phyloP scores from a whole-genome alignment of 1,284 basidiomycete species.

The Rhodotorula sp. region DNA sequence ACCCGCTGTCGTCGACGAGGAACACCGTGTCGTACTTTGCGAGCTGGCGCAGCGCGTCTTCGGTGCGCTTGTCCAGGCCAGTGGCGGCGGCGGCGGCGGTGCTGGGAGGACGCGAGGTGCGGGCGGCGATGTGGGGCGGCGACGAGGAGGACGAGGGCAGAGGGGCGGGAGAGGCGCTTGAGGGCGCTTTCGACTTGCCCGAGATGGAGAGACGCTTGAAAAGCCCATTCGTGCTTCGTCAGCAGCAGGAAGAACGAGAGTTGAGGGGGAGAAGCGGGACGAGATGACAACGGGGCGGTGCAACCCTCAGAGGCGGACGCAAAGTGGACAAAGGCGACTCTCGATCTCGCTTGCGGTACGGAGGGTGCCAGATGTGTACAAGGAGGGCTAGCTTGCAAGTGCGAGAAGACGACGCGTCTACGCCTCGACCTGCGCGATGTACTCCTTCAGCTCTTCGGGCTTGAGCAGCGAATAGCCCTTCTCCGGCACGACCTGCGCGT shows the following conservation, averaged over 20 bases:
- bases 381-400: not conserved
- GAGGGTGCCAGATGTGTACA: not conserved
- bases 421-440: conserved; percentile 53
- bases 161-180: not conserved
- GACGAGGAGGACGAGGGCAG: not conserved
- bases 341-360: not conserved
- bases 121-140: not conserved
- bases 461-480: conserved; percentile 81
- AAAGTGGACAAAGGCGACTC: not conserved
- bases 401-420: not conserved
- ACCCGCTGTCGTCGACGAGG: conserved; percentile 9
- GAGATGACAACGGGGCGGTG: not conserved
- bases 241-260: not conserved
- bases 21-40: conserved; percentile 20
- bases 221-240: not conserved
- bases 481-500: conserved; percentile 65
- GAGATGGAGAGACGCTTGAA: not conserved
- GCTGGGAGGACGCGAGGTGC: too few species aligned
- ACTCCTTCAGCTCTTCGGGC: conserved; percentile 71
- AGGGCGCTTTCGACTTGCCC: not conserved
- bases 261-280: not conserved
- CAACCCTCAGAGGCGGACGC: not conserved
- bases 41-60: not conserved
- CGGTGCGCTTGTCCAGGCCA: not conserved
- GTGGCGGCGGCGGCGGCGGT: not conserved